Evolutionary conservation across 305 asterid genomes (phyloP).

Genomic region (Withania somnifera): DNA sequence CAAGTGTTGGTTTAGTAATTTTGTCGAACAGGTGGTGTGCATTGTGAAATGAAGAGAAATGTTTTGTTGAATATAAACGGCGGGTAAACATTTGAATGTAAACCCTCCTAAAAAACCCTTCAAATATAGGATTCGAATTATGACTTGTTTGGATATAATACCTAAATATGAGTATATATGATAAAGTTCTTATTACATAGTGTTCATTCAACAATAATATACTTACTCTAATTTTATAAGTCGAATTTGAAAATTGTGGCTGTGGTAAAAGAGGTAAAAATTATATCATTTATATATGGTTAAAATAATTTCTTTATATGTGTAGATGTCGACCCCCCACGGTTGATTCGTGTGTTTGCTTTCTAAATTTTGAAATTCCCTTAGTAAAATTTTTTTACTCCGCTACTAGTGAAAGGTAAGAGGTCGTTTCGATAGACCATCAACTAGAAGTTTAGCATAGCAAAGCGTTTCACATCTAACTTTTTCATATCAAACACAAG

Average conservation of each 20-base stretch:
- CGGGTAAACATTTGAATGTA: constrained; percentile 33
- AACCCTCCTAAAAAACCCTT: background rate
- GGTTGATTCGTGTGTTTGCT: too few species aligned
- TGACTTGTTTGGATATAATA: background rate
- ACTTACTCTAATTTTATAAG: background rate
- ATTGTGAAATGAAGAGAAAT: constrained; percentile 18
- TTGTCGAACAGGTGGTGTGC: constrained; percentile 46
- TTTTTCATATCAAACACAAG: too few species aligned
- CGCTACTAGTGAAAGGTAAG: too few species aligned
- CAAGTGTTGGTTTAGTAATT: constrained; percentile 32
- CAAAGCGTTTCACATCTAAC: background rate
- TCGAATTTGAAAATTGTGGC: too few species aligned
- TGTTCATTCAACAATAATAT: background rate
- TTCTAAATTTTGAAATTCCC: too few species aligned
- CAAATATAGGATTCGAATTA: background rate
- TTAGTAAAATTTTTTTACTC: too few species aligned
- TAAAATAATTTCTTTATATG: too few species aligned
- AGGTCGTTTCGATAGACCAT: background rate
- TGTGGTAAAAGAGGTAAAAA: too few species aligned
- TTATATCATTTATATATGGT: too few species aligned
- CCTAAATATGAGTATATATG: background rate
- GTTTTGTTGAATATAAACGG: background rate
- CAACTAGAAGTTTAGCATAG: background rate
- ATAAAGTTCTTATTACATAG: background rate
- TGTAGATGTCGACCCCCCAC: too few species aligned